These are phyloP conservation scores for Exserohilum rostratum DNA, from an alignment of 2,329 filamentous ascomycete genomes.

Conservation along the genomic window DNA sequence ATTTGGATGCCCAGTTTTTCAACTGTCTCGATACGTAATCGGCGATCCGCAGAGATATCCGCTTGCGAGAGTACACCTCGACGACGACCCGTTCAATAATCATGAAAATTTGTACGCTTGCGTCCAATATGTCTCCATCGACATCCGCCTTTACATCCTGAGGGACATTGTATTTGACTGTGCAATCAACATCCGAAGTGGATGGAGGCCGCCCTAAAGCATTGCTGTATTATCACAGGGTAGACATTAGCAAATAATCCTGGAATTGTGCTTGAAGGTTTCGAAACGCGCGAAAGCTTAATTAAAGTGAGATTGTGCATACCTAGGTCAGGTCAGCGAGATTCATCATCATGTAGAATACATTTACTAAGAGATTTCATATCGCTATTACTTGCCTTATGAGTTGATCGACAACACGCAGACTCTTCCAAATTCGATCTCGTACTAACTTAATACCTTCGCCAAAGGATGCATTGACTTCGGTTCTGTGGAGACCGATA, in stretches of 20 bases:
- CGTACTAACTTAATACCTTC: constrained; percentile 49
- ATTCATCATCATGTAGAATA: not conserved
- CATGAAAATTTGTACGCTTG: constrained; percentile 53
- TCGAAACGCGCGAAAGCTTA: not conserved
- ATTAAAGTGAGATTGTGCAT: not conserved
- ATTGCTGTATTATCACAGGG: constrained; percentile 43
- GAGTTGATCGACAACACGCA: constrained; percentile 59
- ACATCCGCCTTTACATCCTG: constrained; percentile 14
- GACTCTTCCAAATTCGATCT: constrained; percentile 60
- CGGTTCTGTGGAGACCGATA: constrained; percentile 59
- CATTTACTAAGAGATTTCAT: not conserved
- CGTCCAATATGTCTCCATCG: constrained; percentile 39
- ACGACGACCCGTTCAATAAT: constrained; percentile 57
- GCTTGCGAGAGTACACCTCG: constrained; percentile 53
- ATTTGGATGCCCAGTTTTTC: constrained; percentile 50
- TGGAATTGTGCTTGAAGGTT: not conserved
- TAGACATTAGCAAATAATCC: not conserved
- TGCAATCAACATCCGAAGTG: constrained; percentile 59
- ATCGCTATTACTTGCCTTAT: constrained; percentile 31
- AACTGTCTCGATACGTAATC: constrained; percentile 50
- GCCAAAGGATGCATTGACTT: constrained; percentile 59
- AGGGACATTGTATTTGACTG: constrained; percentile 47
- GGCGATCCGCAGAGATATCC: constrained; percentile 50
- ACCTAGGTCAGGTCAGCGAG: not conserved
- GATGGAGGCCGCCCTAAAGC: constrained; percentile 60